phyloP scores from a whole-genome alignment of 768 basidiomycete species.

The Psilocybe subaeruginosa region DNA sequence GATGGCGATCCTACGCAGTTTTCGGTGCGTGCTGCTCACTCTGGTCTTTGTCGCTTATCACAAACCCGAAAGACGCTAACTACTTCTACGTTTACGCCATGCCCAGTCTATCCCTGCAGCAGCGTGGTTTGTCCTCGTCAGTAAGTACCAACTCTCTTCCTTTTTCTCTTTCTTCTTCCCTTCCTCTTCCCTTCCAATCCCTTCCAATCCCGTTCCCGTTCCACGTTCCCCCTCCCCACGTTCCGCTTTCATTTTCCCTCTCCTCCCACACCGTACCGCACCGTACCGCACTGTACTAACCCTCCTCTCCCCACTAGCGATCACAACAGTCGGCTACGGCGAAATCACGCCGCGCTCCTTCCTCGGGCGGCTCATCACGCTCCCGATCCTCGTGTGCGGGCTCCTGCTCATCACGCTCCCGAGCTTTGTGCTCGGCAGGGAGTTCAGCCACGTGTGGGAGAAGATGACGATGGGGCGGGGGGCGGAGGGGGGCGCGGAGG shows the following conservation, averaged over 20 bases:
- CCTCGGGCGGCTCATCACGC: slow-evolving; percentile 83
- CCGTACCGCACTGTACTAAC: background rate
- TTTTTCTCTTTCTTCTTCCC: no score
- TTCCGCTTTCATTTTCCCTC: background rate
- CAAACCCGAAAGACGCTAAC: background rate
- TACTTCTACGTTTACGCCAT: background rate
- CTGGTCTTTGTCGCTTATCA: background rate
- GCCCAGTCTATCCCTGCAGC: slow-evolving; percentile 42
- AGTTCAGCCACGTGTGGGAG: slow-evolving; percentile 92
- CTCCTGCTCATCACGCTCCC: slow-evolving; percentile 89
- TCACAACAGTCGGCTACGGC: slow-evolving; percentile 90
- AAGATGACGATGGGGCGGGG: slow-evolving; percentile 58
- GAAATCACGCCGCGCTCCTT: slow-evolving; percentile 90
- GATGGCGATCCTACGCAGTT: slow-evolving; percentile 87
- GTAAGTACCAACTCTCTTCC: slow-evolving; percentile 48
- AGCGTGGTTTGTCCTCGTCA: slow-evolving; percentile 80
- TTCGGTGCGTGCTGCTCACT: slow-evolving; percentile 45
- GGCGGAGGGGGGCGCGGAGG: background rate
- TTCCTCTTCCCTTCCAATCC: background rate
- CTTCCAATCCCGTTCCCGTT: no score
- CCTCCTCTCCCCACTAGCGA: slow-evolving; percentile 53
- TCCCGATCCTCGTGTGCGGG: slow-evolving; percentile 87
- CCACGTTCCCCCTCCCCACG: no score
- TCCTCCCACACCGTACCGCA: no score
- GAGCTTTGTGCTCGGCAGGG: slow-evolving; percentile 88